These are phyloP conservation scores for Pseudogymnoascus sp. DNA, from an alignment of 2,329 filamentous ascomycete species.

Conservation along the genomic window DNA sequence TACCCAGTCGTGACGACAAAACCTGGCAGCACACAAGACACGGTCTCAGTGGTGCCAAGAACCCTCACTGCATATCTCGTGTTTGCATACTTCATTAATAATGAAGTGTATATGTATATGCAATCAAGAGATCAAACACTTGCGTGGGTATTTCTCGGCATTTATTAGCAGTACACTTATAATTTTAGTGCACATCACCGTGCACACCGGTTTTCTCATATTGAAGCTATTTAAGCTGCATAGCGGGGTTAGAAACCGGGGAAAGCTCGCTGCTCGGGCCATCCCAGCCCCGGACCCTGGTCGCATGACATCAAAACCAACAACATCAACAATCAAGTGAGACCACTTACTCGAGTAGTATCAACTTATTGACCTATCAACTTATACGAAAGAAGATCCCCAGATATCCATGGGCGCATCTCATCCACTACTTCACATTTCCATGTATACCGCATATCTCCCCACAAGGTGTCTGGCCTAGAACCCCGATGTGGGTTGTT, in stretches of 20 bases:
- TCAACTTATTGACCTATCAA: background rate
- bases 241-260: background rate
- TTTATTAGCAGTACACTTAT: background rate
- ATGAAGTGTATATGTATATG: background rate
- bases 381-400: background rate
- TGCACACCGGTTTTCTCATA: background rate
- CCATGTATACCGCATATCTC: background rate
- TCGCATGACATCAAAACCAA: background rate
- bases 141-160: background rate
- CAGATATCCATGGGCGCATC: background rate
- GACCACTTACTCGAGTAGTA: background rate
- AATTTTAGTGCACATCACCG: background rate
- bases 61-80: background rate
- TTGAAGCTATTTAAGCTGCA: background rate
- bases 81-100: background rate
- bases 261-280: conserved; percentile 1
- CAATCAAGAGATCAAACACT: background rate
- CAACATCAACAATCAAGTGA: background rate
- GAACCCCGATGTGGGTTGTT: background rate
- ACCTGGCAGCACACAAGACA: background rate
- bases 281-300: background rate
- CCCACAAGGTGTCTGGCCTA: background rate
- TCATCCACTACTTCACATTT: background rate
- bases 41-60: background rate
- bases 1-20: background rate